Percentiles rank a stretch among this genome's conserved stretches.
phyloP scores from a whole-genome alignment of 306 rosid species.

The Betula pendula region DNA sequence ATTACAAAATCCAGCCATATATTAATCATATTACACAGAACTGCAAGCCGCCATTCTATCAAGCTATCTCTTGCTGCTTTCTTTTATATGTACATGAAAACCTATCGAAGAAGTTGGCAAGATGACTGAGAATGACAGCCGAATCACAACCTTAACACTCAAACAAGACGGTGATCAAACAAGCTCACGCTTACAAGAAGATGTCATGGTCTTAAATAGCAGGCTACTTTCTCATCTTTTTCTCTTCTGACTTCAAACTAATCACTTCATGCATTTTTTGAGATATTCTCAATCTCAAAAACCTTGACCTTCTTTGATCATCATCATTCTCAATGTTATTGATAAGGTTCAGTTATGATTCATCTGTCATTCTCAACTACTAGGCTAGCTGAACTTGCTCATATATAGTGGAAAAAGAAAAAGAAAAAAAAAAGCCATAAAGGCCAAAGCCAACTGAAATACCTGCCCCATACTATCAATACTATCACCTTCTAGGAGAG shows the following conservation, averaged over 20 bases:
- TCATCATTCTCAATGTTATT: neutral
- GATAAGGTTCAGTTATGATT: constrained; percentile 22
- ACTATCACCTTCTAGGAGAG: neutral
- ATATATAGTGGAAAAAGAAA: neutral
- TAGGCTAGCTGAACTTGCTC: constrained; percentile 2
- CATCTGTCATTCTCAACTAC: constrained; percentile 35
- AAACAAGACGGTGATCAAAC: constrained; percentile 30
- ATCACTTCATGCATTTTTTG: neutral
- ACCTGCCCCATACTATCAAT: neutral
- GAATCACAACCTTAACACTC: constrained; percentile 30
- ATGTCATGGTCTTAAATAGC: neutral
- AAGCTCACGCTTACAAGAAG: constrained; percentile 30
- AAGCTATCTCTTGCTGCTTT: constrained; percentile 2
- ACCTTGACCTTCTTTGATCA: constrained; percentile 39
- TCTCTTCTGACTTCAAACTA: neutral
- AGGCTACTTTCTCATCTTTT: neutral
- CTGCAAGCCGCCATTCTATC: constrained; percentile 16
- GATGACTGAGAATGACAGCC: constrained; percentile 25
- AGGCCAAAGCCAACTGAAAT: neutral
- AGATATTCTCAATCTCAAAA: neutral
- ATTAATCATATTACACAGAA: constrained; percentile 15
- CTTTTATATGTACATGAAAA: neutral
- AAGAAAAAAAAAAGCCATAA: neutral
- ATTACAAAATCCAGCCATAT: neutral
- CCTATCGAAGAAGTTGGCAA: neutral